These are phyloP conservation scores for Tausonia pullulans DNA, from an alignment of 1,284 basidiomycete species.

Conservation along the genomic window DNA sequence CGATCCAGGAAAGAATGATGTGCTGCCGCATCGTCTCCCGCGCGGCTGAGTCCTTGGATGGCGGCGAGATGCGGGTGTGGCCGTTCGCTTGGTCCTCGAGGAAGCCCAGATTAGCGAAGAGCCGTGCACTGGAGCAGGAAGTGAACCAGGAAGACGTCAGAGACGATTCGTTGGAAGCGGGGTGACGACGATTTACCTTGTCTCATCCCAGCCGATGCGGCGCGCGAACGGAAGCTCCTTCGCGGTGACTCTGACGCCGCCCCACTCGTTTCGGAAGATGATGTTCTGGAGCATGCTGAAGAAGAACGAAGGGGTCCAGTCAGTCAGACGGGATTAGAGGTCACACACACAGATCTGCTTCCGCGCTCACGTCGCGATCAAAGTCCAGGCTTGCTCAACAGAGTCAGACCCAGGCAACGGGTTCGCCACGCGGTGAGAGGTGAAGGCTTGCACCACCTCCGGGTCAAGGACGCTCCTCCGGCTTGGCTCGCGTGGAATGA, in stretches of 20 bases:
- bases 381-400: conserved; percentile 2
- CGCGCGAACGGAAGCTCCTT: neutral
- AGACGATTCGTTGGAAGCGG: neutral
- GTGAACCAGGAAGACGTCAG: neutral
- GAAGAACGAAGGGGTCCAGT: neutral
- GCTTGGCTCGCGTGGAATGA: conserved; percentile 1
- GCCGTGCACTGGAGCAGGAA: neutral
- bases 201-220: conserved; percentile 7
- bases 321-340: neutral
- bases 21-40: neutral
- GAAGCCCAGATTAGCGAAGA: conserved; percentile 6
- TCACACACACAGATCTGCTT: neutral
- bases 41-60: neutral
- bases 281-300: conserved; percentile 11
- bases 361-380: conserved; percentile 6
- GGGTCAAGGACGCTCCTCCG: conserved; percentile 3
- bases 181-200: neutral
- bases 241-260: conserved; percentile 4
- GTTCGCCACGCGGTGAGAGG: neutral
- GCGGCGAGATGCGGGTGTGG: neutral
- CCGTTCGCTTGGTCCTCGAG: neutral
- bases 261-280: conserved; percentile 1
- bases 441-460: neutral
- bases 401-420: conserved; percentile 1
- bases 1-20: conserved; percentile 11